phyloP scores from a whole-genome alignment of 2,329 filamentous ascomycete species.

The Davidsoniella eucalypti region DNA sequence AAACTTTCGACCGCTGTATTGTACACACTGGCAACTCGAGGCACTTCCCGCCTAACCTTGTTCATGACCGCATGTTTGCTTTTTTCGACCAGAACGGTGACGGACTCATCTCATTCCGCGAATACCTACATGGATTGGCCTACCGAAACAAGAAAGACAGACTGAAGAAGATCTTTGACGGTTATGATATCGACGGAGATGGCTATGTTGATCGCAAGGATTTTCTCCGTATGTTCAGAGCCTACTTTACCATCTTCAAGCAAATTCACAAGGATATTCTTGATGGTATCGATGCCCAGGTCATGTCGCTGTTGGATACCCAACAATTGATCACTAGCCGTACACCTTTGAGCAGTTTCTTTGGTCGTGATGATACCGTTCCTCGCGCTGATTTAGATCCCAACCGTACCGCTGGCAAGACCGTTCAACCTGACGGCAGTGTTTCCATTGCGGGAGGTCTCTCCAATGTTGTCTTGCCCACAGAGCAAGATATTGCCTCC shows the following conservation, averaged over 20 bases:
- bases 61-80: conserved; percentile 91
- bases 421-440: conserved; percentile 44
- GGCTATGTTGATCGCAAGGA: conserved; percentile 74
- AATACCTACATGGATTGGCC: conserved; percentile 74
- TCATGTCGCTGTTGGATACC: conserved; percentile 57
- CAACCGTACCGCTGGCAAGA: conserved; percentile 46
- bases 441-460: conserved; percentile 45
- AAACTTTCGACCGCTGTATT: conserved; percentile 82
- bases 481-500: conserved; percentile 41
- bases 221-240: conserved; percentile 79
- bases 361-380: conserved; percentile 55
- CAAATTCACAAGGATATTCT: conserved; percentile 77
- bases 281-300: conserved; percentile 60
- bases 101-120: conserved; percentile 76
- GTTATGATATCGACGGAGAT: conserved; percentile 81
- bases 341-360: conserved; percentile 58
- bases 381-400: conserved; percentile 45
- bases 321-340: conserved; percentile 60
- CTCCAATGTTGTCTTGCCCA: conserved; percentile 38
- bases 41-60: conserved; percentile 66
- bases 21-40: conserved; percentile 69
- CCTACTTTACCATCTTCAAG: conserved; percentile 81
- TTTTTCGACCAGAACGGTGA: conserved; percentile 91
- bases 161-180: conserved; percentile 60
- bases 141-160: conserved; percentile 52